Conservation (phyloP, 2,329 filamentous ascomycete genomes). For the Colletotrichum limetticola region DNA sequence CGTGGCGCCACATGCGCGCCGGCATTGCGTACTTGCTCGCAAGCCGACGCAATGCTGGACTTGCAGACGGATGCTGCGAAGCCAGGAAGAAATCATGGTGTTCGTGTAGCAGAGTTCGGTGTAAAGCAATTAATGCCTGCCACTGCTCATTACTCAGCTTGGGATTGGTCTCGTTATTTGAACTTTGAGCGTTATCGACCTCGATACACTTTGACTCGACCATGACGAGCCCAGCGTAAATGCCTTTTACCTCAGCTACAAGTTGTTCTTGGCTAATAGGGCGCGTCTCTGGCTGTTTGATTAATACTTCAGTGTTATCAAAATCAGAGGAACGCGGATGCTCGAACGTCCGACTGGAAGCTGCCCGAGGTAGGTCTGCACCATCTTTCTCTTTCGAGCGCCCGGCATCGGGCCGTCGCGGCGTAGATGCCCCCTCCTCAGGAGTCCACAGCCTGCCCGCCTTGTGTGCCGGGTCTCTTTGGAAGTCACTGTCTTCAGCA, state of each 20-base stretch:
- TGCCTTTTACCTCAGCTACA: constrained; percentile 82
- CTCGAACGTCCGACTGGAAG: background rate
- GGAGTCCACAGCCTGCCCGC: no score
- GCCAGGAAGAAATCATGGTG: constrained; percentile 90
- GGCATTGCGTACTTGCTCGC: constrained; percentile 91
- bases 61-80: constrained; percentile 85
- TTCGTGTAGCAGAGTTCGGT: constrained; percentile 83
- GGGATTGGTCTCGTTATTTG: constrained; percentile 49
- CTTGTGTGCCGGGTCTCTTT: no score
- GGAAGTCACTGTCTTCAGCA: no score
- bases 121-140: constrained; percentile 84
- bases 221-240: constrained; percentile 86
- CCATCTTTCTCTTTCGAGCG: no score
- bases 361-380: accelerated
- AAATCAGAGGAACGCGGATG: accelerated
- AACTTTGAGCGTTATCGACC: constrained; percentile 73
- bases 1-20: constrained; percentile 92
- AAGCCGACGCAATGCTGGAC: constrained; percentile 71
- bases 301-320: background rate
- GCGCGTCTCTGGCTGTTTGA: constrained; percentile 68
- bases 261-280: constrained; percentile 83
- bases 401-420: no score
- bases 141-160: constrained; percentile 76
- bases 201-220: constrained; percentile 90
- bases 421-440: no score